Evolutionary conservation across 352 stramenopile species (phyloP), one percentile per base, ranked within the genome.

Genomic region (Thalassiosira exigua): DNA sequence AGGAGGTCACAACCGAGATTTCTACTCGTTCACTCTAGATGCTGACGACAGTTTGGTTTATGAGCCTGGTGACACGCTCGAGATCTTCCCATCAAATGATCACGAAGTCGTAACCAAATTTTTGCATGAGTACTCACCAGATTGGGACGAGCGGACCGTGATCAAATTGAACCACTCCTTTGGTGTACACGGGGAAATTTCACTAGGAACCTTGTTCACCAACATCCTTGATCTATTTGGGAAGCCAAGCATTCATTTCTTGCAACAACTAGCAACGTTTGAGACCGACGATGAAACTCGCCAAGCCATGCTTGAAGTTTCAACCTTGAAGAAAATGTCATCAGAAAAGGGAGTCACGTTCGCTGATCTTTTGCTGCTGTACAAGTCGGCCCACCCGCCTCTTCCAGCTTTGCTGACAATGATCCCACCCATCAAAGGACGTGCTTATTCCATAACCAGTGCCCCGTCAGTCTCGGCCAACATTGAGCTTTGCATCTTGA

Each of bases 51-150:
- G 42, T 3, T 33, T 89, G 50, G 61, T 22, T 5, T 90, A 88
- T 30, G 75, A 88, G 36, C 56, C 85, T 51, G 83, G 83, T 29
- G 83, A 90, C 72, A 60, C 76, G 3, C 69, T 90, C 42, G 83
- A 90, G 41, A 90, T 90, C n/a, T 88, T 88, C 50, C 83, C 83
- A 9, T 75, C 69, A n/a, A 90, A 90, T 69, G 79, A 90, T 54
- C 51, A 19, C 24, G 26, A 27, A 9, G 57, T 65, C 9, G 83
- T 90, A 36, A 29, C 36, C 12, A 54, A 81, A 1, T 90, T 88
- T 66, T 66, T 90, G 17, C 72, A 84, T 54, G 65, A 62, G 22
- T 90, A 90, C 44, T 83, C 76, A 19, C 53, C 62, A 17, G 83
- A 90, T 5, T 90, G 64, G 52, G 83, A 86, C 29, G 79, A 85